phyloP scores from a whole-genome alignment of 2,329 filamentous ascomycete species.

The Neofusicoccum cordaticola region DNA sequence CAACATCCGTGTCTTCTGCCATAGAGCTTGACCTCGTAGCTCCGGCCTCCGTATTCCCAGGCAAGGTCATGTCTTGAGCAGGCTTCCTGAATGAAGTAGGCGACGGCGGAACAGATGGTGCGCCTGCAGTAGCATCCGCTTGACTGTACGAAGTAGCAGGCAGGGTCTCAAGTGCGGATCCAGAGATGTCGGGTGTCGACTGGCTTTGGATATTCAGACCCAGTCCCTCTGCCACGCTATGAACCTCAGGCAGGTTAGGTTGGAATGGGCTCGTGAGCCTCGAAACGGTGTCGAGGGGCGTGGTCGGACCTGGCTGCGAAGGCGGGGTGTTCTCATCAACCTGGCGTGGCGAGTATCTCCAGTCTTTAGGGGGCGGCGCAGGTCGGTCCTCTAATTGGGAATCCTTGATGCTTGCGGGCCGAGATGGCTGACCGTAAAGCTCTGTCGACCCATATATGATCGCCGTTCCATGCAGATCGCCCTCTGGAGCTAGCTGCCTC shows the following conservation, averaged over 20 bases:
- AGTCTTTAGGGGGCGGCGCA: conserved; percentile 44
- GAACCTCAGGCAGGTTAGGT: conserved; percentile 38
- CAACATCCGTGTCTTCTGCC: not conserved
- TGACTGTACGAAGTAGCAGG: not conserved
- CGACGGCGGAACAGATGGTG: conserved; percentile 12
- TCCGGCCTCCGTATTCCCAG: not conserved
- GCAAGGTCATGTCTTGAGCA: not conserved
- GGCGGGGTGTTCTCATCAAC: not conserved
- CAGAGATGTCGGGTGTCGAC: not conserved
- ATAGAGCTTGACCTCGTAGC: not conserved
- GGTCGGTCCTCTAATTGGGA: conserved; percentile 25
- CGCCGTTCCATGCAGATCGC: conserved; percentile 32
- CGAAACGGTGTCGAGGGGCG: conserved; percentile 2
- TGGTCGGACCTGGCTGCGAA: not conserved
- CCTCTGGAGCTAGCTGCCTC: conserved; percentile 23
- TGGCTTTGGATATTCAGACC: conserved; percentile 44
- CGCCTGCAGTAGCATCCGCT: not conserved
- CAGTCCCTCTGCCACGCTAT: conserved; percentile 38
- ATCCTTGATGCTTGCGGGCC: conserved; percentile 1
- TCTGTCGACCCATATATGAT: conserved; percentile 32
- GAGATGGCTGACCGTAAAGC: conserved; percentile 12
- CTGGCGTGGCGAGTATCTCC: conserved; percentile 28
- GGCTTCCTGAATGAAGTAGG: conserved; percentile 20
- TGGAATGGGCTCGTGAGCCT: conserved; percentile 20
- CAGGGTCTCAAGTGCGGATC: not conserved